phyloP scores from a whole-genome alignment of 2,329 filamentous ascomycete genomes.

The Geosmithia morbida region DNA sequence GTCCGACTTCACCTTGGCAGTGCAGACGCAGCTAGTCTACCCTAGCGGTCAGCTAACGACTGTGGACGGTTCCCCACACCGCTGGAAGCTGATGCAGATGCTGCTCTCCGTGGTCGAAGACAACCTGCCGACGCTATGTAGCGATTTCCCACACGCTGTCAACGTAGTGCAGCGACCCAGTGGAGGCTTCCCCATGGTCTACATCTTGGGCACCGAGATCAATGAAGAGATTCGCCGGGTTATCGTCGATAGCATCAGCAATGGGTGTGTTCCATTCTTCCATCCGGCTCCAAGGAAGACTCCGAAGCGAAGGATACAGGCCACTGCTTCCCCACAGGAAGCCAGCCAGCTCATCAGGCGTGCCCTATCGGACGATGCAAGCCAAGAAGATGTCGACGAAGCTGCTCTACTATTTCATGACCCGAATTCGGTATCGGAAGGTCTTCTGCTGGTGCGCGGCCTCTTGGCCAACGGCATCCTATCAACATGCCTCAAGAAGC shows the following conservation, averaged over 20 bases:
- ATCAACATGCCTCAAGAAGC: conserved; percentile 39
- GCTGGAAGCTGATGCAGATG: conserved; percentile 30
- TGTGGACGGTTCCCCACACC: conserved; percentile 33
- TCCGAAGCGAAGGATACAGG: too few relatives aligned
- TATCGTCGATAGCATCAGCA: not conserved
- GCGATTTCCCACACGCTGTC: not conserved
- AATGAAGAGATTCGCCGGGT: not conserved
- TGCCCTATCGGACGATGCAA: not conserved
- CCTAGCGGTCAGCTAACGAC: conserved; percentile 36
- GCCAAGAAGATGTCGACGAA: not conserved
- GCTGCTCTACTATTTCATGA: not conserved
- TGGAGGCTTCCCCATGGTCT: not conserved
- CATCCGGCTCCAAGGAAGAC: too few relatives aligned
- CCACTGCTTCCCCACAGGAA: too few relatives aligned
- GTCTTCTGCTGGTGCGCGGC: conserved; percentile 35
- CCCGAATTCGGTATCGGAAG: conserved; percentile 11
- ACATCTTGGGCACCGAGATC: not conserved
- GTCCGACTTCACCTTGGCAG: conserved; percentile 44
- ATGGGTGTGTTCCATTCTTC: too few relatives aligned
- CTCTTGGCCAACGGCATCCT: conserved; percentile 42
- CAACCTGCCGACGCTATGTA: not conserved
- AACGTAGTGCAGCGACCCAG: not conserved
- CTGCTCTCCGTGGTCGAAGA: conserved; percentile 21
- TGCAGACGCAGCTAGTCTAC: conserved; percentile 45
- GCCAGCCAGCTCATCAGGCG: too few relatives aligned